phyloP scores from a whole-genome alignment of 164 flowering plant genomes.

The Piper betle region DNA sequence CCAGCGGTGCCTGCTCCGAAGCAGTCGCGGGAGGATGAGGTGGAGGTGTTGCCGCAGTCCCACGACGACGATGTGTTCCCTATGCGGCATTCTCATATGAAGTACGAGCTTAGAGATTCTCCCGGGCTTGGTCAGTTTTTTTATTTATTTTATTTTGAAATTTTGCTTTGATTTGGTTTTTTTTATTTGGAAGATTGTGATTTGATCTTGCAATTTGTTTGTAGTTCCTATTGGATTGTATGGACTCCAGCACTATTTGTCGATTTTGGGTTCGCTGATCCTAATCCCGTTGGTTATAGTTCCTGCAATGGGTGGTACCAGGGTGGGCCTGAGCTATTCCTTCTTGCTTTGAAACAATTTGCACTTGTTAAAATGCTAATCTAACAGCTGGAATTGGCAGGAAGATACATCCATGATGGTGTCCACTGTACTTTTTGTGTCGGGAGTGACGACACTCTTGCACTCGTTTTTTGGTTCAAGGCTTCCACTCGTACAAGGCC shows the following conservation, averaged over 20 bases:
- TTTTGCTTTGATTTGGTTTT: no score
- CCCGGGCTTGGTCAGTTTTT: constrained; percentile 76
- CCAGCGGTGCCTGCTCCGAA: constrained; percentile 5
- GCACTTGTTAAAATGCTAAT: not conserved
- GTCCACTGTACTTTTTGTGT: constrained; percentile 77
- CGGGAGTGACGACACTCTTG: constrained; percentile 85
- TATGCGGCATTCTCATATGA: constrained; percentile 63
- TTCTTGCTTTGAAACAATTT: not conserved
- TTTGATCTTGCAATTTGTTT: not conserved
- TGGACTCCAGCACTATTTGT: constrained; percentile 85
- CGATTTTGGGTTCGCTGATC: constrained; percentile 84
- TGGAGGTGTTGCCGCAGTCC: constrained; percentile 38
- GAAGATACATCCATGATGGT: constrained; percentile 90
- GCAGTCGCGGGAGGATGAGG: constrained; percentile 29
- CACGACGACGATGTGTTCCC: constrained; percentile 55
- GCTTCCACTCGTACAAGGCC: constrained; percentile 91
- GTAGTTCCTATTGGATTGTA: constrained; percentile 91
- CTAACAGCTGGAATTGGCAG: constrained; percentile 43
- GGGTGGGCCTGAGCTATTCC: constrained; percentile 27
- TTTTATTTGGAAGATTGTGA: not conserved
- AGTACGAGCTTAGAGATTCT: constrained; percentile 84
- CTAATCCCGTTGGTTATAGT: constrained; percentile 91
- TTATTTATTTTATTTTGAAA: not conserved
- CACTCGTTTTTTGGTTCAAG: constrained; percentile 83
- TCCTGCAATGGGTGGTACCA: constrained; percentile 94